Evolutionary conservation across 495 filamentous ascomycete genomes (phyloP), one percentile per base, ranked within the genome.

Genomic region (Ascobolus immersus): DNA sequence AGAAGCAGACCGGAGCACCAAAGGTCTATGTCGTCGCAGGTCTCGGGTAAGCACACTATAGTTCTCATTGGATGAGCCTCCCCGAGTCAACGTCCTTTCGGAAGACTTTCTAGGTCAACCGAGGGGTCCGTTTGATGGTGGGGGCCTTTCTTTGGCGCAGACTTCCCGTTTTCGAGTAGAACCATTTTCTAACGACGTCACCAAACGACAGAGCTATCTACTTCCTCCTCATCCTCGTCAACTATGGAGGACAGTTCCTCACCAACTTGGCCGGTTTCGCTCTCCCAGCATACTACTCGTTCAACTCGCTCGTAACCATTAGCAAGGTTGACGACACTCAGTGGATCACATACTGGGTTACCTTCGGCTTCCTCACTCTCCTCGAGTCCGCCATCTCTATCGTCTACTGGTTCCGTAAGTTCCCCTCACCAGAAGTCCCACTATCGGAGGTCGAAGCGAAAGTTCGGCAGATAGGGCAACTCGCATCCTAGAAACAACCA

Each of bases 321-420:
- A 58, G 56, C 49, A 91, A 77, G 52, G 47, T 61, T 27, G 89
- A 99, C 59, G 86, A 94, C 54, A 91, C 81, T 36, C 86, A 94
- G 67, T 73, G 69, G 68, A 54, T 73, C 45, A 70, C 66, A 64
- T 94, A 96, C 63, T 96, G 86, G 86, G 79, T 96, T 39, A 77
- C 90, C 22, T 94, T 80, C 50, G 68, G 78, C 39, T 78, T 90
- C 59, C 69, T 93, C 59, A 82, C 77, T 35, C 78, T 93, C 20
- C 44, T 93, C 54, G 86, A 99, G 69, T 89, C 79, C 49, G 67
- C 75, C 35, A 60, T 99, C 50, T 86, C 63, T 55, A 81, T 89
- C 38, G 77, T 89, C 28, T 99, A 99, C 67, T 99, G 86, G 86
- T 84, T 99, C 64, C 86, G n/a, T n/a, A n/a, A n/a, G n/a, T n/a